These are phyloP conservation scores for Leccinum angustisporum DNA, from an alignment of 1,284 basidiomycete genomes.

Conservation along the genomic window DNA sequence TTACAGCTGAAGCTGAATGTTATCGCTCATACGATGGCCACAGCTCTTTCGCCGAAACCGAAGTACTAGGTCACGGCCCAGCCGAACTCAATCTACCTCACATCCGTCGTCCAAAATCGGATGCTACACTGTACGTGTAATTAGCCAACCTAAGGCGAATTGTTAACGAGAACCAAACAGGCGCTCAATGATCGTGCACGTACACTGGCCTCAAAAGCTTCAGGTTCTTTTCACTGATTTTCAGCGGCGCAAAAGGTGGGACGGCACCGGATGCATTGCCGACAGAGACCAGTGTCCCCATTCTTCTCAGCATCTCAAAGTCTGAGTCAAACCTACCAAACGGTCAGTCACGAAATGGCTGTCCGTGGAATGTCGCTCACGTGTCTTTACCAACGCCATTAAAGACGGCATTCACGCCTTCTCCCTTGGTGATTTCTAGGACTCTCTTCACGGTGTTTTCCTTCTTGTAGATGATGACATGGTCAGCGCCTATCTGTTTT, in stretches of 20 bases:
- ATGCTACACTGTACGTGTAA: constrained; percentile 46
- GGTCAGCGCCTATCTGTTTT: constrained; percentile 63
- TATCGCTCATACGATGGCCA: constrained; percentile 30
- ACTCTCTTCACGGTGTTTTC: constrained; percentile 73
- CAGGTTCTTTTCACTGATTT: constrained; percentile 81
- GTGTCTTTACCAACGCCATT: constrained; percentile 96
- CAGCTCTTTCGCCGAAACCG: constrained; percentile 38
- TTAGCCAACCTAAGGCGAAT: constrained; percentile 49
- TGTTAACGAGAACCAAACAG: background rate
- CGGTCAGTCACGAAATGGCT: background rate
- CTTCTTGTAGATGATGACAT: constrained; percentile 81
- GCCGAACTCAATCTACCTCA: constrained; percentile 13
- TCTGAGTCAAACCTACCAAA: constrained; percentile 71
- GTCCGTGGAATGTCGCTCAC: constrained; percentile 39
- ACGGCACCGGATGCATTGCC: constrained; percentile 90
- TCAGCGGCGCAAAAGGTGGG: constrained; percentile 70
- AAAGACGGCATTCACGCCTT: constrained; percentile 85
- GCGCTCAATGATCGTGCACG: constrained; percentile 27
- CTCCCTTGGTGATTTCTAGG: constrained; percentile 77
- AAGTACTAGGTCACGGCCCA: constrained; percentile 28
- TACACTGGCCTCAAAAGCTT: constrained; percentile 77
- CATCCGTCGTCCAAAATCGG: constrained; percentile 40
- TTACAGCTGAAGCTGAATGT: no score
- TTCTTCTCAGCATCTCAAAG: constrained; percentile 78
- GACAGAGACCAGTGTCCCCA: constrained; percentile 84